Conservation (phyloP, 1,139 yeast genomes). For the Suhomyces bolitotheri region DNA sequence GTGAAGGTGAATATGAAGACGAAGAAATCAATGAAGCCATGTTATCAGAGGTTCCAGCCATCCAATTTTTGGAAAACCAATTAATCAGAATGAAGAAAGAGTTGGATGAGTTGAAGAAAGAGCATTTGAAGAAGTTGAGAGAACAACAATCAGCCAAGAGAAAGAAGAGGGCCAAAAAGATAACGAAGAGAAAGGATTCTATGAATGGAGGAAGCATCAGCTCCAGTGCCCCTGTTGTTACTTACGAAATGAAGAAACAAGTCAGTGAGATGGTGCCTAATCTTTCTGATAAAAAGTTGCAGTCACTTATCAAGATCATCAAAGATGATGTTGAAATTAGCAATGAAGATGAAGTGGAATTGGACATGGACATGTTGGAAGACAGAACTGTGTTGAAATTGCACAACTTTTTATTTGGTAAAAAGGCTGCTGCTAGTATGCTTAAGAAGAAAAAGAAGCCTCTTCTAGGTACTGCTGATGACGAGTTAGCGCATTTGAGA, state of each 20-base stretch:
- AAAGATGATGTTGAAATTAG: constrained; percentile 79
- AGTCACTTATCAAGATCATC: constrained; percentile 80
- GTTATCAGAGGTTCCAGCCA: constrained; percentile 79
- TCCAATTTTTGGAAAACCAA: constrained; percentile 84
- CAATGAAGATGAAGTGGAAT: constrained; percentile 84
- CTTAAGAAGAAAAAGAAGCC: constrained; percentile 50
- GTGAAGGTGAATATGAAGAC: constrained; percentile 45
- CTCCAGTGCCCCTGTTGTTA: constrained; percentile 49
- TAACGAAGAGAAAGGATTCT: constrained; percentile 19
- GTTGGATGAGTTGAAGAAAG: constrained; percentile 74
- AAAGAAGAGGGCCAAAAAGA: constrained; percentile 47
- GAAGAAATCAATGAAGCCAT: constrained; percentile 73
- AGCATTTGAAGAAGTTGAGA: constrained; percentile 58
- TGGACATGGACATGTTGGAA: constrained; percentile 92
- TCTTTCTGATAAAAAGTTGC: constrained; percentile 76
- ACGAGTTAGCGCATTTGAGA: constrained; percentile 81
- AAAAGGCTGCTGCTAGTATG: constrained; percentile 42
- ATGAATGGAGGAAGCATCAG: constrained; percentile 17
- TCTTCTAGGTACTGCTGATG: constrained; percentile 62
- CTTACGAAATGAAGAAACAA: constrained; percentile 96
- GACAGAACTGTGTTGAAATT: constrained; percentile 79
- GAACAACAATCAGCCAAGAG: constrained; percentile 46
- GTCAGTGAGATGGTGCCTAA: constrained; percentile 83
- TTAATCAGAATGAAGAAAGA: constrained; percentile 83
- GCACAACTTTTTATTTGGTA: constrained; percentile 74